A percentile compares a stretch with the other conserved stretches of the same genome.
These are phyloP conservation scores for Globisporangium polare DNA, from an alignment of 352 stramenopile species.

Conservation along the genomic window DNA sequence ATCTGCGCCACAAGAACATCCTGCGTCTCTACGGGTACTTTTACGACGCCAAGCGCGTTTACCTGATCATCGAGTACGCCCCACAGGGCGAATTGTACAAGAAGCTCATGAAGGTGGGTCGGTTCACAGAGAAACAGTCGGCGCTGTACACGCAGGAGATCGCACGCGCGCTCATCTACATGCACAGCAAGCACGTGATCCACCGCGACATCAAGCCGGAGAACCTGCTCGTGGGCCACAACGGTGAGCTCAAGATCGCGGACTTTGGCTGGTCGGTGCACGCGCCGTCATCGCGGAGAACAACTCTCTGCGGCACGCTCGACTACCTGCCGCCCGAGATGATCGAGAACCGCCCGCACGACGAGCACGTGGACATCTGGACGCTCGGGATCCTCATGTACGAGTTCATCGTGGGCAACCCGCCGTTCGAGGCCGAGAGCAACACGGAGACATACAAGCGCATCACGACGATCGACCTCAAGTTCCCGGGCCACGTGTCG, in stretches of 20 bases:
- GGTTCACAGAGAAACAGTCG: conserved; percentile 92
- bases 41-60: conserved; percentile 98
- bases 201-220: conserved; percentile 99
- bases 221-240: conserved; percentile 96
- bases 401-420: conserved; percentile 96
- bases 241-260: conserved; percentile 98
- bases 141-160: conserved; percentile 96
- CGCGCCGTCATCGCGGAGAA: conserved; percentile 94
- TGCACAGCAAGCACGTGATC: conserved; percentile 99
- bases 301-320: conserved; percentile 98
- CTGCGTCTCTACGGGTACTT: conserved; percentile 98
- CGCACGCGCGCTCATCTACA: conserved; percentile 93
- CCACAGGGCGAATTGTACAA: conserved; percentile 99
- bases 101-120: conserved; percentile 86
- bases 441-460: conserved; percentile 96
- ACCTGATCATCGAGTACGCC: conserved; percentile 99
- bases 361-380: conserved; percentile 97
- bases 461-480: conserved; percentile 95
- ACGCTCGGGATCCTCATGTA: conserved; percentile 98
- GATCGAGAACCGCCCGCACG: conserved; percentile 97
- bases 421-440: conserved; percentile 97
- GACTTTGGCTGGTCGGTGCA: conserved; percentile 99
- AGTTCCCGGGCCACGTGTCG: conserved; percentile 93
- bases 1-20: conserved; percentile 97
- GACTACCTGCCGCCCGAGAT: conserved; percentile 99